Conservation (phyloP, 352 stramenopile genomes). For the Globisporangium megalacanthum region DNA sequence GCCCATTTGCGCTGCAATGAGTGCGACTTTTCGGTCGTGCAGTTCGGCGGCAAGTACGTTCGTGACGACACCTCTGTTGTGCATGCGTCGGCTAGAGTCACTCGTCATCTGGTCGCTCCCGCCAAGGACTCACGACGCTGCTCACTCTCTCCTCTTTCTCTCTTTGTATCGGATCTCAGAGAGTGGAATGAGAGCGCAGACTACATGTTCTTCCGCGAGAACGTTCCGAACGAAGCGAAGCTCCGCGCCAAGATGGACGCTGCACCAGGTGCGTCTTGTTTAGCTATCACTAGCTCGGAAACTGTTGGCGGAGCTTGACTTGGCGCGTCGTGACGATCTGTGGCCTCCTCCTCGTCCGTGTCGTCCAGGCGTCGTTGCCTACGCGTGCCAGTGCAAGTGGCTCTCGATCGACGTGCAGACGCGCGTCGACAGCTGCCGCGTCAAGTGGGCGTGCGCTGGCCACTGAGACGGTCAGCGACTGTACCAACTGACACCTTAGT, state of each 20-base stretch:
- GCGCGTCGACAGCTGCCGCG: slow-evolving; percentile 39
- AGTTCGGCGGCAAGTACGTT: slow-evolving; percentile 65
- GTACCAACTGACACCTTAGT: neutral
- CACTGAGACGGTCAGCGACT: slow-evolving; percentile 22
- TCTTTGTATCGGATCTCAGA: slow-evolving; percentile 20
- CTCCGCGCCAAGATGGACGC: slow-evolving; percentile 59
- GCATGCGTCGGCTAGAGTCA: neutral
- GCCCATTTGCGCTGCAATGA: slow-evolving; percentile 78
- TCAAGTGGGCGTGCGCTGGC: slow-evolving; percentile 72
- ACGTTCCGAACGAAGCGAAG: slow-evolving; percentile 66
- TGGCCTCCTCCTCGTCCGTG: too few species aligned
- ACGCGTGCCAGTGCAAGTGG: slow-evolving; percentile 83
- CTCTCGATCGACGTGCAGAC: slow-evolving; percentile 48
- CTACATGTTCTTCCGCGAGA: slow-evolving; percentile 86
- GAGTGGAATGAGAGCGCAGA: slow-evolving; percentile 66
- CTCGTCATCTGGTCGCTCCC: neutral
- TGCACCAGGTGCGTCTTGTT: slow-evolving; percentile 24
- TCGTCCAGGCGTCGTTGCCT: slow-evolving; percentile 42
- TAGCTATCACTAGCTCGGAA: too few species aligned
- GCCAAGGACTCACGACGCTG: neutral
- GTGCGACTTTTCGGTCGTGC: slow-evolving; percentile 75
- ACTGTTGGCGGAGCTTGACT: too few species aligned
- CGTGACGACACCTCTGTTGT: neutral
- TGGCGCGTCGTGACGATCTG: too few species aligned
- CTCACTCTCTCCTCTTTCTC: neutral